Base-by-base conservation (phyloP, 352 stramenopile genomes). In the Peronospora farinosa region DNA sequence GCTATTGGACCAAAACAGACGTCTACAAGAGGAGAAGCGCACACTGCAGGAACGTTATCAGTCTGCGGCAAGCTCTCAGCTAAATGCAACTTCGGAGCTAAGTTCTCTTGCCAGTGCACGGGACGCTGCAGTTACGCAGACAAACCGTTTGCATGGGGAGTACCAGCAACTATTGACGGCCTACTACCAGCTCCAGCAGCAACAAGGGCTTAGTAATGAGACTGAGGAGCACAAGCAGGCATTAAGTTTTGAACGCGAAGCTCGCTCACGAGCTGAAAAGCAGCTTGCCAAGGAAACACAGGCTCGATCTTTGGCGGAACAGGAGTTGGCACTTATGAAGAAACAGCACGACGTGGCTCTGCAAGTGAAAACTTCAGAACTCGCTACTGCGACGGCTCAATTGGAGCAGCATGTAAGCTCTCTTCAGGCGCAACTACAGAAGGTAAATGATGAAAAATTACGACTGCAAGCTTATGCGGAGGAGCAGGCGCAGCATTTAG, bases 151-250 rank as follows among this genome's bases (percentile, higher is more conserved):
- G 30, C 77, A 91, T 40, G 63, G 60, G 1, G 80, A 91, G 43
- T 88, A 88, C 33, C 80, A 91, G 55, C 71, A 87, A 44, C 57
- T 91, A 4, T 57, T 85, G 17, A 74, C 63, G 1, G 80, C 80
- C 10, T 88, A 78, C 35, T 87, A 88, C 57, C 75, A 88, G 60
- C 48, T 67, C 0, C 62, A 70, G 28, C 84, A 86, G 46, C 67
- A 86, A 52, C 74, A 88, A 53, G 54, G 70, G 6, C 57, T 68
- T 1, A 67, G 56, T 57, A 78, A 59, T n/a, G 76, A 79, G 23
- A 59, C 47, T 17, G 76, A 88, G 28, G 68, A 82, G 45, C 71
- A 82, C 39, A 63, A 63, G 23, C 69, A 86, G 25, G 77, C 65
- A 9, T 47, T 88, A 3, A 72, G 57, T 21, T 87, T 86, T 59